Percentiles rank a stretch among this genome's conserved stretches.
phyloP scores from a whole-genome alignment of 805 yeast genomes.

The Myxozyma neotropica region DNA sequence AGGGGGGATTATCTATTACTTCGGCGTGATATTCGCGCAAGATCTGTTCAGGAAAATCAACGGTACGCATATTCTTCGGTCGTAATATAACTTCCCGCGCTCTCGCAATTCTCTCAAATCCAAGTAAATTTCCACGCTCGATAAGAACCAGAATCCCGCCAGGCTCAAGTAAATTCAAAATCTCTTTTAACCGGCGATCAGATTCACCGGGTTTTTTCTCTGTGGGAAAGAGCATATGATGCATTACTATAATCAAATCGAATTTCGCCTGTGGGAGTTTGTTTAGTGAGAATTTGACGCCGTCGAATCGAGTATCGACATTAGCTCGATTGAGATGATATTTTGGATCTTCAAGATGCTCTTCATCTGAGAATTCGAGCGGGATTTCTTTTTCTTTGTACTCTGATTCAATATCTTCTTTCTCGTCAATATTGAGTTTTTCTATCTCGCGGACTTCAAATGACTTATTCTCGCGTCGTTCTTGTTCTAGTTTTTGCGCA shows the following conservation, averaged over 20 bases:
- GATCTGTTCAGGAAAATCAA: neutral
- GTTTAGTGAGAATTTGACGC: conserved; percentile 22
- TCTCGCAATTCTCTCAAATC: conserved; percentile 84
- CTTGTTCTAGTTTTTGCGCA: neutral
- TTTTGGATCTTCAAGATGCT: conserved; percentile 6
- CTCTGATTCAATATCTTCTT: neutral
- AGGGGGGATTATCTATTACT: neutral
- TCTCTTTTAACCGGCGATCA: conserved; percentile 63
- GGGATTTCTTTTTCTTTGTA: neutral
- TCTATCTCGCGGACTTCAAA: neutral
- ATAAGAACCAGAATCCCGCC: conserved; percentile 76
- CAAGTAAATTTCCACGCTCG: conserved; percentile 88
- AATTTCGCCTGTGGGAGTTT: conserved; percentile 47
- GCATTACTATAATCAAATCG: conserved; percentile 81
- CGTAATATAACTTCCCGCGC: conserved; percentile 90
- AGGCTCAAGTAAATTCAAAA: conserved; percentile 67
- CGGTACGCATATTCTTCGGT: conserved; percentile 47
- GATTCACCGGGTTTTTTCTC: conserved; percentile 70
- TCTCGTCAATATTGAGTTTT: neutral
- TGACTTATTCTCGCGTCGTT: neutral
- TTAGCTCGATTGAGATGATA: neutral
- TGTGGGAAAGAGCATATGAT: conserved; percentile 66
- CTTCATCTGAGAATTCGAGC: conserved; percentile 9
- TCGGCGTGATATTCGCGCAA: neutral
- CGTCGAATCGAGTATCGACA: conserved; percentile 11